Evolutionary conservation across 148 eudicot genomes (phyloP), one percentile per base, ranked within the genome.

Genomic region (Gaultheria prostrata): DNA sequence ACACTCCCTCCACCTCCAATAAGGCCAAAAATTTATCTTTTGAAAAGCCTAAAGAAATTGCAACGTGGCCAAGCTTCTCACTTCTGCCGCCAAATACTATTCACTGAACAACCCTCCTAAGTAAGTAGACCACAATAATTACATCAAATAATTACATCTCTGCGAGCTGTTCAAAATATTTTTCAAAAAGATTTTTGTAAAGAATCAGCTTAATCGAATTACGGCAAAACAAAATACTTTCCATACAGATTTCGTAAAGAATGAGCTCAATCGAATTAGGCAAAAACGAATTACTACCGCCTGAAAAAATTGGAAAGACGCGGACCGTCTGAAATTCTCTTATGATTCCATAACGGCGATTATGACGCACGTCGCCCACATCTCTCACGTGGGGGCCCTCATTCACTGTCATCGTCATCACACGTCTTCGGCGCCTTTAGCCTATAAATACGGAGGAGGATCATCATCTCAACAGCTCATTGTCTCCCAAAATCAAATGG

Each of bases 401-500:
- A 13, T 8, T 7, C 17, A 13, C 4, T 0, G 13, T 67, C 35
- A 67, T 67, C 18, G 2, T 67, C 33, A 0, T 67, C 72, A 1
- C 1, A 35, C 20, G 0, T 0, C 45, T 8, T 10, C 65, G 0
- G 7, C 45, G 2, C 0, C 61, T 0, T 13, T 9, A 3, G 43
- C 0, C 81, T 54, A 78, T 24, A 54, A 78, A 54, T 78, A 56
- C 69, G 69, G 81, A 35, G 70, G 70, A 24, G 70, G 30, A 63
- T 24, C 30, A 63, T 24, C 30, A 0, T 21, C 8, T 1, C 72
- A 30, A 20, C 69, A 8, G 43, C 35, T 49, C 79, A 6, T 30
- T 46, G n/a, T 21, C 20, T 5, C 3, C 10, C 7, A 59, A 57
- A 57, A 51, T 33, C 84, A 76, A 78, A 88, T 89, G 89, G 89